Evolutionary conservation across 2,329 filamentous ascomycete species (phyloP), one percentile per base, ranked within the genome.

Genomic region (Exophiala dermatitidis): DNA sequence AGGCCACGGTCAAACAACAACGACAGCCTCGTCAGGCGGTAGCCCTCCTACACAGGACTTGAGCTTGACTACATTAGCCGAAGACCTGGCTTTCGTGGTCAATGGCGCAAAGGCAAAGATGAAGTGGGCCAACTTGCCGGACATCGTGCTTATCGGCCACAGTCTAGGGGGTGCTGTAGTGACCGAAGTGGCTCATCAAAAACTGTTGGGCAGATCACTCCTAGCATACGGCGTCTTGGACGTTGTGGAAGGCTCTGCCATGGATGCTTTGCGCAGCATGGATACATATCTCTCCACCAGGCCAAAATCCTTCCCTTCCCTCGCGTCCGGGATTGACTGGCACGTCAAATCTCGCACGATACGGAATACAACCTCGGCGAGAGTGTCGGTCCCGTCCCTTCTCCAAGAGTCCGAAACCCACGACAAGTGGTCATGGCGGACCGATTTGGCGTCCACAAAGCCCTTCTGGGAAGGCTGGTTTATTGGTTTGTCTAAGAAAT

Each of bases 401-500:
- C 72, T 97, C 50, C 3, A 48, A 62, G 2, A 62, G 65, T 4
- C 56, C n/a, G 52, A 60, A 29, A 26, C 42, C n/a, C 51, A 61
- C 6, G 66, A 71, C 51, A 61, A 46, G 44, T 59, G 53, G 53
- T 30, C 29, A 30, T 98, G 93, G 93, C 78, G 84, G 60, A 97
- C 93, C 2, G 84, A 96, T 66, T 76, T 97, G 29, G 81, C 78
- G 0, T 81, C 82, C 36, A 97, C 93, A 5, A 86, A 94, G 65
- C 83, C 86, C 0, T 97, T 90, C 69, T 98, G 91, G 91, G 85
- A 93, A 68, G 86, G 83, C 60, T 98, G 91, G 91, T 97, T 96
- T 66, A 77, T 81, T 7, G 90, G 90, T 0, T 76, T 97, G 63
- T 95, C 88, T 68, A 81, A 81, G 63, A 95, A 95, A 71, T 98